Percentiles rank a stretch among this genome's conserved stretches.
These are phyloP conservation scores for Monosporozyma servazzii DNA, from an alignment of 805 yeast species.

Conservation along the genomic window DNA sequence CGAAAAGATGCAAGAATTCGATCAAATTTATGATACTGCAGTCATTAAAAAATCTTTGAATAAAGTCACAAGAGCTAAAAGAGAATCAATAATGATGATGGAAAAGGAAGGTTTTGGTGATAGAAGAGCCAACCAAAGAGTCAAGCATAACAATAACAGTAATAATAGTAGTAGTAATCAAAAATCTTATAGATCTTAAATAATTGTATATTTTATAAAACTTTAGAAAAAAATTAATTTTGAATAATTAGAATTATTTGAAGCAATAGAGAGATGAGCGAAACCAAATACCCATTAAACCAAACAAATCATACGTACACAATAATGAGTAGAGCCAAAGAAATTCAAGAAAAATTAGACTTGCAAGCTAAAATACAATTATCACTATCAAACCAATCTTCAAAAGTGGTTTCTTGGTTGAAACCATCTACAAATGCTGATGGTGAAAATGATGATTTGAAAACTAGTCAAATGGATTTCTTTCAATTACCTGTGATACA, in stretches of 20 bases:
- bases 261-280: no score
- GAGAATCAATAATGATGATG: slow-evolving; percentile 91
- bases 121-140: slow-evolving; percentile 42
- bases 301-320: background rate
- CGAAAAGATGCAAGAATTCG: slow-evolving; percentile 69
- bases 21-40: slow-evolving; percentile 60
- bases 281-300: no score
- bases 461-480: slow-evolving; percentile 19
- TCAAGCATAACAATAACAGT: slow-evolving; percentile 15
- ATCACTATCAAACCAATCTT: slow-evolving; percentile 15
- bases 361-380: slow-evolving; percentile 27
- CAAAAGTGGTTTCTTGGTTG: slow-evolving; percentile 26
- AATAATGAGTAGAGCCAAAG: slow-evolving; percentile 27
- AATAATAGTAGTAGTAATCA: no score
- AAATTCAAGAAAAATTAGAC: slow-evolving; percentile 27
- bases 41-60: slow-evolving; percentile 67
- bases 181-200: no score
- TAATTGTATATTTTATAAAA: background rate
- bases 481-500: slow-evolving; percentile 28
- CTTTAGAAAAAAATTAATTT: no score
- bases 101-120: slow-evolving; percentile 86
- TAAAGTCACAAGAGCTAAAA: slow-evolving; percentile 68
- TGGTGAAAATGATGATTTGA: slow-evolving; percentile 4
- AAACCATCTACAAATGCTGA: background rate
- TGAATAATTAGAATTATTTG: no score